Percentiles rank a stretch among this genome's conserved stretches.
phyloP scores from a whole-genome alignment of 2,329 filamentous ascomycete species.

The Hymenoscyphus linearis region DNA sequence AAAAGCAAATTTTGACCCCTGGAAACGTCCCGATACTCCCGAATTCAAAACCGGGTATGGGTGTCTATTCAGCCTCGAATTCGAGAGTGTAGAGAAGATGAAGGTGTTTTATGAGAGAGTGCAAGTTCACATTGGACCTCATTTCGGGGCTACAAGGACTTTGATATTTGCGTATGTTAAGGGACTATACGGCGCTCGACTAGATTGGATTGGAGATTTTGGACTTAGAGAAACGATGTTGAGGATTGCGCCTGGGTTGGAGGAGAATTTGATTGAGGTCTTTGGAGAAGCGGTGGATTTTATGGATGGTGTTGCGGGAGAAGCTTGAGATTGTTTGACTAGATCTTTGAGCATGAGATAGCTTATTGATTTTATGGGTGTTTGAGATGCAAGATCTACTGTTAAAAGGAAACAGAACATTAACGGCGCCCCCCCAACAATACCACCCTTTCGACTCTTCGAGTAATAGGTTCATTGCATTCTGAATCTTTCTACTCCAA shows the following conservation, averaged over 20 bases:
- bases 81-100: slow-evolving; percentile 38
- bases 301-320: neutral
- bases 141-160: slow-evolving; percentile 49
- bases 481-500: too few species aligned
- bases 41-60: slow-evolving; percentile 51
- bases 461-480: too few species aligned
- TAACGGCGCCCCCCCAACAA: too few species aligned
- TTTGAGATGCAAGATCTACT: too few species aligned
- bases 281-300: neutral
- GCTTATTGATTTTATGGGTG: too few species aligned
- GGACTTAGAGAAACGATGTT: slow-evolving; percentile 19
- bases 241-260: slow-evolving; percentile 21
- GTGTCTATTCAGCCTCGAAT: slow-evolving; percentile 48
- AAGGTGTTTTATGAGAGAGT: slow-evolving; percentile 45
- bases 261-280: slow-evolving; percentile 9
- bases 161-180: slow-evolving; percentile 36
- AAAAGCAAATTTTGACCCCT: slow-evolving; percentile 22
- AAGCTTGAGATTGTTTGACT: neutral
- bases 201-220: slow-evolving; percentile 14
- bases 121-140: slow-evolving; percentile 46
- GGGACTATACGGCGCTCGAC: slow-evolving; percentile 17
- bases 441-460: too few species aligned
- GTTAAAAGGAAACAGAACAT: too few species aligned
- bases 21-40: slow-evolving; percentile 29
- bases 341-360: neutral